phyloP scores from a whole-genome alignment of 2,329 filamentous ascomycete species.

The Lizonia empirigonia region DNA sequence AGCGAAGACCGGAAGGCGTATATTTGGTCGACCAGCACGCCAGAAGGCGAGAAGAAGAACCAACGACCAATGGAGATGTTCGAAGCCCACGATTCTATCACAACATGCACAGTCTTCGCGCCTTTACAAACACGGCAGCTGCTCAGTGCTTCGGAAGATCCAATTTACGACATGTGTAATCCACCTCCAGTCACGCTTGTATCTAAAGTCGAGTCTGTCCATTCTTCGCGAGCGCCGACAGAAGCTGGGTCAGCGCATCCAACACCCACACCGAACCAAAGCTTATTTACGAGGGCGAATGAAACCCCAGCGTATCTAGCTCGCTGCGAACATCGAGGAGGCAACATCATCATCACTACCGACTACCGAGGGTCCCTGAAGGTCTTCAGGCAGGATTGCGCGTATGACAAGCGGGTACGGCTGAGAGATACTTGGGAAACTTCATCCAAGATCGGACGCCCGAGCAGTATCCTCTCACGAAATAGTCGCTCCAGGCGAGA shows the following conservation, averaged over 20 bases:
- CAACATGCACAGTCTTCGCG: conserved; percentile 87
- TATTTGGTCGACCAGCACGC: conserved; percentile 75
- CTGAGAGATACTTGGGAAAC: conserved; percentile 75
- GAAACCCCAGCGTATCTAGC: conserved; percentile 79
- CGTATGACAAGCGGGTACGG: conserved; percentile 71
- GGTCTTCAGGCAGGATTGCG: conserved; percentile 94
- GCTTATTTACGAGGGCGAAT: conserved; percentile 52
- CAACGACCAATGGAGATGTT: conserved; percentile 87
- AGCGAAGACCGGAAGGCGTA: conserved; percentile 91
- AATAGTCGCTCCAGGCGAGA: conserved; percentile 56
- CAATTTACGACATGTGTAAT: conserved; percentile 95
- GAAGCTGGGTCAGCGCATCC: conserved; percentile 47
- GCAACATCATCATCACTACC: conserved; percentile 90
- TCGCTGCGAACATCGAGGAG: conserved; percentile 74
- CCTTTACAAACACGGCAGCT: conserved; percentile 78
- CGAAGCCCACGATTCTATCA: conserved; percentile 85
- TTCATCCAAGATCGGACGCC: conserved; percentile 58
- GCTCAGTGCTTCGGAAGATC: conserved; percentile 81
- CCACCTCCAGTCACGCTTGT: conserved; percentile 86
- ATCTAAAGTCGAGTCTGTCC: conserved; percentile 69
- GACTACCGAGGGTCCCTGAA: conserved; percentile 90
- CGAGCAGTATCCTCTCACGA: conserved; percentile 62
- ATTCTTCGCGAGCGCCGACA: conserved; percentile 56
- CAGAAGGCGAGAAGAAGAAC: conserved; percentile 71
- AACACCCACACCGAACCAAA: conserved; percentile 44